A percentile compares a stretch with the other conserved stretches of the same genome.
Evolutionary conservation across 2,329 filamentous ascomycete species (phyloP).

Genomic region (Mariannaea sp.): DNA sequence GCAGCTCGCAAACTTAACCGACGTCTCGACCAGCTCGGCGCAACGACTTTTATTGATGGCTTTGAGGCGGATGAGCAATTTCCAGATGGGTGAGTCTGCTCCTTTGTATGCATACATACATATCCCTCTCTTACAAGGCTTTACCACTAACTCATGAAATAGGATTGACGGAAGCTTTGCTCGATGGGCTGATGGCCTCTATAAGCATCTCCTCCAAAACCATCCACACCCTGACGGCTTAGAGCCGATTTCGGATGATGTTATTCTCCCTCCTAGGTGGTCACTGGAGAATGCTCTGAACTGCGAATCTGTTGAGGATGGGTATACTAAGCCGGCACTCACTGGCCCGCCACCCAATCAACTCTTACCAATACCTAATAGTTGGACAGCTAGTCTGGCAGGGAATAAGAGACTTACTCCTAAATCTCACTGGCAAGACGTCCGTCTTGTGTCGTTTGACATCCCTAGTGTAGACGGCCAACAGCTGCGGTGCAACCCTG

Average conservation of each 20-base stretch:
- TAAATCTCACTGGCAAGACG: slow-evolving; percentile 85
- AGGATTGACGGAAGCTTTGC: slow-evolving; percentile 84
- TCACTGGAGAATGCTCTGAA: slow-evolving; percentile 36
- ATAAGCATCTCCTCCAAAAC: slow-evolving; percentile 65
- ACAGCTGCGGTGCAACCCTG: slow-evolving; percentile 60
- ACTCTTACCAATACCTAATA: slow-evolving; percentile 60
- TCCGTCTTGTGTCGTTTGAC: slow-evolving; percentile 74
- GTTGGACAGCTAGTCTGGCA: slow-evolving; percentile 61
- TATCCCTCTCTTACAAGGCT: too few relatives aligned
- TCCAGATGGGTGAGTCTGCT: slow-evolving; percentile 73
- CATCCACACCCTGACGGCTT: slow-evolving; percentile 72
- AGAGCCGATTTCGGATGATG: slow-evolving; percentile 73
- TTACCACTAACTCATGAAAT: not conserved
- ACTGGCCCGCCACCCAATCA: slow-evolving; percentile 37
- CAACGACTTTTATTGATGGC: slow-evolving; percentile 71
- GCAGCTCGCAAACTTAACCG: slow-evolving; percentile 87
- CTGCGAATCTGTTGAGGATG: slow-evolving; percentile 13
- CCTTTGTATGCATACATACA: not conserved
- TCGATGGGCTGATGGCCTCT: slow-evolving; percentile 74
- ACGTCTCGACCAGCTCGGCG: slow-evolving; percentile 82
- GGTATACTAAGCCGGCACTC: slow-evolving; percentile 14
- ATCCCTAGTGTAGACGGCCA: slow-evolving; percentile 40
- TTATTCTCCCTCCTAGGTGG: slow-evolving; percentile 76
- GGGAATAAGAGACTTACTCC: slow-evolving; percentile 79
- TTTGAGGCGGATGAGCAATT: slow-evolving; percentile 95